These are phyloP conservation scores for Creolimax fragrantissima DNA, from an alignment of 78 protist species.

Conservation along the genomic window DNA sequence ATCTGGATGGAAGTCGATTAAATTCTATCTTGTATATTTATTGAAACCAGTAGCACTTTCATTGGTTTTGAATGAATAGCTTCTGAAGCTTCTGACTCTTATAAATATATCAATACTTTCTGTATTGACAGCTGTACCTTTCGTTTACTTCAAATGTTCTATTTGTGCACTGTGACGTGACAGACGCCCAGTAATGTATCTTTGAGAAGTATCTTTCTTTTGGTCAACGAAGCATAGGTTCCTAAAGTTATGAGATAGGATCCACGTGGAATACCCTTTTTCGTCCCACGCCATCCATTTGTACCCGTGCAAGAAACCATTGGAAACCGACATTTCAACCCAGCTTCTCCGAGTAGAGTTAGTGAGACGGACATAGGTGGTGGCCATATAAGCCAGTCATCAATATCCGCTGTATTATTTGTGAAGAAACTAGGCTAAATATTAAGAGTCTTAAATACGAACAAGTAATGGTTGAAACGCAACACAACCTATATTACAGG, in stretches of 20 bases:
- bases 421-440: neutral
- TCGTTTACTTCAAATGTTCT: no score
- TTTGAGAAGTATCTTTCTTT: neutral
- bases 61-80: neutral
- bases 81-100: neutral
- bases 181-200: neutral
- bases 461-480: neutral
- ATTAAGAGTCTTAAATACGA: neutral
- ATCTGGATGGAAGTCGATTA: no score
- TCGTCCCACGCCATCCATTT: neutral
- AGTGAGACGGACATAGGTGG: neutral
- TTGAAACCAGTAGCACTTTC: neutral
- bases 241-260: neutral
- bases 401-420: neutral
- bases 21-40: neutral
- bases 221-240: neutral
- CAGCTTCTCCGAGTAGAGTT: neutral
- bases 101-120: neutral
- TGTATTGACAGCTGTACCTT: no score
- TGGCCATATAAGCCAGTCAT: neutral
- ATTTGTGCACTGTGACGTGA: neutral
- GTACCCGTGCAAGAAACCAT: neutral
- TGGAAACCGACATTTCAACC: neutral
- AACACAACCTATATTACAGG: neutral
- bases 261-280: neutral